phyloP scores from a whole-genome alignment of 768 basidiomycete species.

The Boletus insuetus region DNA sequence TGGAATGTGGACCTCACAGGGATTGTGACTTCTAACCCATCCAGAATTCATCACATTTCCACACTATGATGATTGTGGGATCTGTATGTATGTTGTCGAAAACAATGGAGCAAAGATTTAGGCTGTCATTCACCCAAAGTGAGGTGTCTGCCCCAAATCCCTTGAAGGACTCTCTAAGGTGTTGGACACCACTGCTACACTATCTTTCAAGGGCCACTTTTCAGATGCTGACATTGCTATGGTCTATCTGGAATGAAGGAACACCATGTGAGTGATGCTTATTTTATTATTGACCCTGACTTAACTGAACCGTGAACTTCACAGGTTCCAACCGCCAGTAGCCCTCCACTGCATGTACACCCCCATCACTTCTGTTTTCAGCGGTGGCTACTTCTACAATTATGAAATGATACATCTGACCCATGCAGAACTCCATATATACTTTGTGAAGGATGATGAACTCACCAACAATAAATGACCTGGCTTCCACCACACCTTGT shows the following conservation, averaged over 20 bases:
- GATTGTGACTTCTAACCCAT: background rate
- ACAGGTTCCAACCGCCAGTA: background rate
- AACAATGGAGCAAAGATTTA: background rate
- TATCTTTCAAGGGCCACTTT: too few relatives aligned
- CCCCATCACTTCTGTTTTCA: background rate
- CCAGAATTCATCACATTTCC: background rate
- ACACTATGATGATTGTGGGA: background rate
- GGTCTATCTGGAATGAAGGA: too few relatives aligned
- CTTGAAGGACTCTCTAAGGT: too few relatives aligned
- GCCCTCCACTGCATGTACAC: background rate
- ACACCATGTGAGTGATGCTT: too few relatives aligned
- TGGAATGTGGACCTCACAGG: background rate
- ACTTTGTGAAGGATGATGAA: background rate
- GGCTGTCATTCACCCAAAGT: background rate
- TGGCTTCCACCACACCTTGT: background rate
- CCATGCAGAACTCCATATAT: background rate
- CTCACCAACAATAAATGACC: background rate
- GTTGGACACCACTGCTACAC: too few relatives aligned
- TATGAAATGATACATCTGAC: slow-evolving; percentile 6
- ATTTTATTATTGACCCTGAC: too few relatives aligned
- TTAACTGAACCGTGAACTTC: background rate
- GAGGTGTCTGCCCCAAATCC: too few relatives aligned
- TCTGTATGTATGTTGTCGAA: background rate
- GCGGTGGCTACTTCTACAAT: background rate
- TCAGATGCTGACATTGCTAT: too few relatives aligned